phyloP scores from a whole-genome alignment of 2,329 filamentous ascomycete species.

The Colletotrichum plurivorum region DNA sequence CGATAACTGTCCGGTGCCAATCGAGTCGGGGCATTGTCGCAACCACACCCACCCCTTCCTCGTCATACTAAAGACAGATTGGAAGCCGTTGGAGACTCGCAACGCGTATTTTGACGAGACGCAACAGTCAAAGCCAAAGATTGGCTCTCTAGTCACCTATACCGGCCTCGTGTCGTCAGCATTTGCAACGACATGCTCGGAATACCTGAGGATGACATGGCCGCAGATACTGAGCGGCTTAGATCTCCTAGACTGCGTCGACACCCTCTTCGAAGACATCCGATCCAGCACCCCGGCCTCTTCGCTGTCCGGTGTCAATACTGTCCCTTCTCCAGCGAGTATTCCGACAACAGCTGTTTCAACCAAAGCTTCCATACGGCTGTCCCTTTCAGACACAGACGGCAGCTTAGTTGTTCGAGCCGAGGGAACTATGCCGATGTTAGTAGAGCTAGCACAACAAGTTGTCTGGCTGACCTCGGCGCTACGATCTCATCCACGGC shows the following conservation, averaged over 20 bases:
- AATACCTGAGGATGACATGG: neutral
- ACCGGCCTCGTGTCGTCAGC: neutral
- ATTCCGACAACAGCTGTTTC: too few species aligned
- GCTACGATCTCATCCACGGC: too few species aligned
- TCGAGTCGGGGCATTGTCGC: neutral
- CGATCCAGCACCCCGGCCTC: neutral
- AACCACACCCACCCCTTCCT: neutral
- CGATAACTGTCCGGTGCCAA: too few species aligned
- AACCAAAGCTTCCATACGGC: too few species aligned
- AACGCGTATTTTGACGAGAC: too few species aligned
- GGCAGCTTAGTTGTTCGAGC: too few species aligned
- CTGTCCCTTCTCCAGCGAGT: too few species aligned
- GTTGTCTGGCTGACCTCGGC: too few species aligned
- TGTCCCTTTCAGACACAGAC: too few species aligned
- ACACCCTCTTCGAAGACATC: neutral
- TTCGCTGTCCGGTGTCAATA: neutral
- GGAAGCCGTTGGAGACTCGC: neutral
- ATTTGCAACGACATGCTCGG: neutral
- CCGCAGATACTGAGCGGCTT: neutral
- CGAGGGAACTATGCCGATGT: too few species aligned
- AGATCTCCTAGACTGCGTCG: neutral
- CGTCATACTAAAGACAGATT: neutral
- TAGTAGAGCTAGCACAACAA: too few species aligned
- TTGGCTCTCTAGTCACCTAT: neutral
- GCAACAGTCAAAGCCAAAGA: neutral